These are phyloP conservation scores for Syzygium aqueum DNA, from an alignment of 345 rosid genomes.

Conservation along the genomic window DNA sequence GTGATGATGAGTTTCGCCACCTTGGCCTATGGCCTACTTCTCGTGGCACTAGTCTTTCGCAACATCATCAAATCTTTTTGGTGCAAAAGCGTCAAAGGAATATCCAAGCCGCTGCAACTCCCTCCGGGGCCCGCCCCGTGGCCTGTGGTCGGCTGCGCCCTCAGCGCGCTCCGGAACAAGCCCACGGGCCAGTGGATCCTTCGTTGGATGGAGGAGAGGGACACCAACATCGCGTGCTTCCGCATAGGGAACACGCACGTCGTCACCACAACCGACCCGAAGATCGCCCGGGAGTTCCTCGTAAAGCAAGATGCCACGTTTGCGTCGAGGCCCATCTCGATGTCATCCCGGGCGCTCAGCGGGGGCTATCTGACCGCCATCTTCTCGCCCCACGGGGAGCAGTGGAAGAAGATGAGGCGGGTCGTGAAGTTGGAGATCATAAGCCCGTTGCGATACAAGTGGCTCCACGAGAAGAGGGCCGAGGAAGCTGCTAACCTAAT, in stretches of 20 bases:
- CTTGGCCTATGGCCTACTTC: no score
- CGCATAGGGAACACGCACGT: neutral
- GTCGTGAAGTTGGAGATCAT: slow-evolving; percentile 17
- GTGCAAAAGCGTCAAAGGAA: no score
- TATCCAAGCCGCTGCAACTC: no score
- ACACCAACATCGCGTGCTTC: neutral
- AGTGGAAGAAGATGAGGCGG: slow-evolving; percentile 35
- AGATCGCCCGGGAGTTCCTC: slow-evolving; percentile 29
- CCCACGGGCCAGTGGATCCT: no score
- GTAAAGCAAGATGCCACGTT: slow-evolving; percentile 20
- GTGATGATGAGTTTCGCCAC: no score
- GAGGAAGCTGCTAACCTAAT: slow-evolving; percentile 39
- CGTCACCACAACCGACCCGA: slow-evolving; percentile 15
- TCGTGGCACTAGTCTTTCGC: no score
- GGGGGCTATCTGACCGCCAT: slow-evolving; percentile 7
- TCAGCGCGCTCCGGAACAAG: no score
- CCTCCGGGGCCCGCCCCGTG: no score
- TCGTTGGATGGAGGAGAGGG: neutral
- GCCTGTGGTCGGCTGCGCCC: no score
- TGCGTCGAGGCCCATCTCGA: slow-evolving; percentile 13
- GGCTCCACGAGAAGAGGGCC: slow-evolving; percentile 18
- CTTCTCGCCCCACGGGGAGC: slow-evolving; percentile 12
- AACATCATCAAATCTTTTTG: no score
- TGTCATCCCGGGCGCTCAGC: neutral
- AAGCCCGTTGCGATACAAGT: slow-evolving; percentile 7